Evolutionary conservation across 768 basidiomycete genomes (phyloP), one percentile per base, ranked within the genome.

Genomic region (Russula ochroleuca): DNA sequence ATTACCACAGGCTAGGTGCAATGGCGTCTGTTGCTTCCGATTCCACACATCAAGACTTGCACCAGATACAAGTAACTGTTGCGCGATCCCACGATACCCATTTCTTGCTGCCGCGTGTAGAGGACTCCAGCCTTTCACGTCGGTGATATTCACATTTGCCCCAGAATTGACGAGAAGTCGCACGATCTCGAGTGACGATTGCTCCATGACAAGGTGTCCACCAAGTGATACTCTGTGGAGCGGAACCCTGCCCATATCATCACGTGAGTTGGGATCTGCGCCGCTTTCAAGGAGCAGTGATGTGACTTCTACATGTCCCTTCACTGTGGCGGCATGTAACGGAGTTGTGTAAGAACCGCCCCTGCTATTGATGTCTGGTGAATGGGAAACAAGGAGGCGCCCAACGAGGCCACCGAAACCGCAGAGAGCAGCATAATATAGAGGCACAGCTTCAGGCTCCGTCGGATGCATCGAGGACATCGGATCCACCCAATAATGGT

Each of bases 371-470:
- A 28, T 28, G 2, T 28, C 28, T 5, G 28, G 28, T 28, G 28
- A 28, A 28, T 28, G 28, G 28, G 5, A 2, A 5, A 28, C 28
- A 5, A 28, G 28, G 28, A 28, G 28, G 28, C 28, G 28, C 28
- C 28, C 2, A 2, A 28, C 28, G 28, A 28, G 28, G 5, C 5
- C 28, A 28, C 28, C 28, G 5, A 28, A 28, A 28, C 63, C 57
- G 45, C 63, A 64, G 5, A 59, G 10, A 19, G 21, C 52, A 4
- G 57, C 63, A 48, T 64, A 64, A 21, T 64, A 64, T 11, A 64
- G 21, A 3, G 63, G 57, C 13, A 1, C 10, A 0, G 50, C 57
- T 1, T 38, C 7, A 1, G 50, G 63, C 17, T 0, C 25, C 15
- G 10, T 15, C 8, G 63, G 57, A 23, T 37, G 57, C 11, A 6